Conservation (phyloP, 805 yeast species). For the Pichia ethanolica region DNA sequence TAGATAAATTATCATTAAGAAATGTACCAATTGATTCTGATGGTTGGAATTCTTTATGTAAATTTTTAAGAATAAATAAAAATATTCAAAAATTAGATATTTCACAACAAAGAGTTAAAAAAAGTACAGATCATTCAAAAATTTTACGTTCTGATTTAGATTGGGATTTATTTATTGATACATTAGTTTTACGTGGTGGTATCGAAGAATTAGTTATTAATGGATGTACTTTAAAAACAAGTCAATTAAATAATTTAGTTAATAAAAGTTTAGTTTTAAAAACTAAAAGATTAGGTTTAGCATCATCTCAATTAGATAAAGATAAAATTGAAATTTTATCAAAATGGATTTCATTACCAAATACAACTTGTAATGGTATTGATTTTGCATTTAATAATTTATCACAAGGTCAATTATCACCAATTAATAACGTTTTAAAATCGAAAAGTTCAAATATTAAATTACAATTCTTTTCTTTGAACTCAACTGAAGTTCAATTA, state of each 20-base stretch:
- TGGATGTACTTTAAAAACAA: constrained; percentile 44
- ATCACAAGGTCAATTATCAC: constrained; percentile 38
- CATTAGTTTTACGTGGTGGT: constrained; percentile 41
- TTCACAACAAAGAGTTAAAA: constrained; percentile 47
- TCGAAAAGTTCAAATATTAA: constrained; percentile 21
- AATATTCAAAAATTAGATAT: constrained; percentile 44
- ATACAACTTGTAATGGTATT: constrained; percentile 44
- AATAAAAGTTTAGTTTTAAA: constrained; percentile 33
- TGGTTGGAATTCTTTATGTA: constrained; percentile 47
- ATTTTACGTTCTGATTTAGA: constrained; percentile 40
- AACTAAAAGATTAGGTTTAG: constrained; percentile 48
- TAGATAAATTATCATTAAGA: constrained; percentile 47
- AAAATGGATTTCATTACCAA: constrained; percentile 39
- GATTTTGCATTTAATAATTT: constrained; percentile 51
- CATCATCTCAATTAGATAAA: constrained; percentile 40
- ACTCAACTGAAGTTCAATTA: constrained; percentile 39
- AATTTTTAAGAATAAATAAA: constrained; percentile 36
- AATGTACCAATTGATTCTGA: constrained; percentile 46
- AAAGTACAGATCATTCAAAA: constrained; percentile 32
- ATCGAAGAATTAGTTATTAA: constrained; percentile 51
- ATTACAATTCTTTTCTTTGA: constrained; percentile 44
- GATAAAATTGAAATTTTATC: constrained; percentile 36
- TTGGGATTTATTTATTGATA: constrained; percentile 42
- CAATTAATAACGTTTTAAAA: constrained; percentile 37
- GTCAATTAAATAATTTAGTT: constrained; percentile 34